Evolutionary conservation across 192 early-diverging fungal genomes (phyloP), one percentile per base, ranked within the genome.

Genomic region (Backusella australiensis): DNA sequence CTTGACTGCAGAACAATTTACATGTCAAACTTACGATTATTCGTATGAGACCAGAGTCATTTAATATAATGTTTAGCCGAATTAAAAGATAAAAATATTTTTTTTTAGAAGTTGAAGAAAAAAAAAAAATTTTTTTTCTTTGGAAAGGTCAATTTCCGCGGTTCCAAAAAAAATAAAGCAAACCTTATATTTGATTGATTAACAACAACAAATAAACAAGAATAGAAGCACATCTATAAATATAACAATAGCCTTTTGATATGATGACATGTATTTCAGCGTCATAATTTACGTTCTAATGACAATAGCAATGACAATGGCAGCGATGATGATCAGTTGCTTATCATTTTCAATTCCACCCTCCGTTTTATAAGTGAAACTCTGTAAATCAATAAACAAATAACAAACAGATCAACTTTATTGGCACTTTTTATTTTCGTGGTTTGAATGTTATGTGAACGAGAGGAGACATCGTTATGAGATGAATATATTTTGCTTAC

Each of bases 1-100:
- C 21, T 4, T 52, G 17, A n/a, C 21, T 59, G 21, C 53, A 29
- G 0, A 19, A 23, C 11, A 59, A 59, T 59, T 59, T 59, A 59
- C 53, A 59, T 59, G 53, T 59, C 53, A 59, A 59, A 59, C 53
- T 59, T 59, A 59, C 53, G 53, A 59, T 12, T 59, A 8, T 49
- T 49, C 15, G 46, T 49, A 19, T n/a, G 15, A 26, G 53, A 26
- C 52, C 23, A 11, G 23, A 26, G 56, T 8, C 52, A n/a, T 9
- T 56, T 56, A 26, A 59, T 59, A 26, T 59, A 23, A 17, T 53
- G 21, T 59, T 59, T 59, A 59, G 23, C 53, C n/a, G 53, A 59
- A 12, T 59, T 3, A 59, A 59, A 59, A 26, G 53, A 23, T 23
- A 59, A 59, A 59, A 59, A 59, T 26, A 59, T 26, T 26, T 26